phyloP scores from a whole-genome alignment of 129 eudicot species.

The Artemisia tridentata region DNA sequence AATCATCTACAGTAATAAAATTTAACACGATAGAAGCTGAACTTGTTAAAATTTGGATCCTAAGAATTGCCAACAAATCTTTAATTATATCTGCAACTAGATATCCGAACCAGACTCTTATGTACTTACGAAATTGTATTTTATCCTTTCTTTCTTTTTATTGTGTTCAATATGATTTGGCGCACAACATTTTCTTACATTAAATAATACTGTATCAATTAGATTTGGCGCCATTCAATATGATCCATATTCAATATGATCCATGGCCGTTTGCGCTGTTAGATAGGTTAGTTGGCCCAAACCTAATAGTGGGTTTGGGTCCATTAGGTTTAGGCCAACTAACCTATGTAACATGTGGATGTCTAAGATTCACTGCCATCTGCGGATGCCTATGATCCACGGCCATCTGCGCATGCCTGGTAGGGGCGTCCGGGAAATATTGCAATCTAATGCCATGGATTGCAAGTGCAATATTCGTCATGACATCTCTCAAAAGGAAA shows the following conservation, averaged over 20 bases:
- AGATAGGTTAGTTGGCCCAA: too few species aligned
- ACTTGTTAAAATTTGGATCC: neutral
- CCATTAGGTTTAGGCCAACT: too few species aligned
- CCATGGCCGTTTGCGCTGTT: too few species aligned
- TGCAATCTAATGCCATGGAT: too few species aligned
- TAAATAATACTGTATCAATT: neutral
- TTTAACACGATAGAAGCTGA: neutral
- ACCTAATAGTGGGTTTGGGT: too few species aligned
- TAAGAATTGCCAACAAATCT: slow-evolving; percentile 1
- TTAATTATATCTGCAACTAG: neutral
- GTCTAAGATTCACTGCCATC: too few species aligned
- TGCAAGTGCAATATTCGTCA: slow-evolving; percentile 18
- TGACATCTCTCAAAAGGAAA: slow-evolving; percentile 34
- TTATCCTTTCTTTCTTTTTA: neutral
- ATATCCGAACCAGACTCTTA: neutral
- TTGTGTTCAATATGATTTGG: too few species aligned
- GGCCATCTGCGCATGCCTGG: too few species aligned
- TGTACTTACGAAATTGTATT: neutral
- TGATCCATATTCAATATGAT: neutral
- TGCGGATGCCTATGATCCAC: too few species aligned
- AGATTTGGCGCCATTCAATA: slow-evolving; percentile 2
- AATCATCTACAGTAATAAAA: too few species aligned
- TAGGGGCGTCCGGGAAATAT: too few species aligned
- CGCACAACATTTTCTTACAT: slow-evolving; percentile 15
- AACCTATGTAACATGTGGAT: neutral